These are phyloP conservation scores for Phycomyces nitens DNA, from an alignment of 192 early-diverging fungal species.

Conservation along the genomic window DNA sequence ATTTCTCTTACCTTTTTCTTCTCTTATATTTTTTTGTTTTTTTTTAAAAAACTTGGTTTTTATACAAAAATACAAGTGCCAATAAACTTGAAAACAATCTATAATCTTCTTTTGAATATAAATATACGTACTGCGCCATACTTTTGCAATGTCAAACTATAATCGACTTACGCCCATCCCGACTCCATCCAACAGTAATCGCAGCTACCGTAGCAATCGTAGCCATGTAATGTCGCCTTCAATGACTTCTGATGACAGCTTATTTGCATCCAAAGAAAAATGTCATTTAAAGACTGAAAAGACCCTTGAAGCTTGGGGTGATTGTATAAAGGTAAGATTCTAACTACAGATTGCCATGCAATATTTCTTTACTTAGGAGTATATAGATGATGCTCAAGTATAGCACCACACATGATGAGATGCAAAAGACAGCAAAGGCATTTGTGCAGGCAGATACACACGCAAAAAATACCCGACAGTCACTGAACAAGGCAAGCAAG, in stretches of 20 bases:
- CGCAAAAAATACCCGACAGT: conserved; percentile 2
- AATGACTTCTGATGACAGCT: not conserved
- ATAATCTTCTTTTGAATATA: too few species aligned
- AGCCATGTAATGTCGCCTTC: not conserved
- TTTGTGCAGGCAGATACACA: conserved; percentile 13
- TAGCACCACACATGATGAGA: conserved; percentile 3
- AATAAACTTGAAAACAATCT: too few species aligned
- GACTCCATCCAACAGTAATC: not conserved
- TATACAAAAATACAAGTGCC: too few species aligned
- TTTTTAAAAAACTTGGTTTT: too few species aligned
- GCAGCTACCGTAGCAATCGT: not conserved
- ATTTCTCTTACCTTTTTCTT: too few species aligned
- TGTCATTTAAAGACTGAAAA: not conserved
- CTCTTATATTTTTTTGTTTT: too few species aligned
- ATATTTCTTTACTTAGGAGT: not conserved
- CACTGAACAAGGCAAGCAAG: conserved; percentile 12
- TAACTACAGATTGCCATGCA: not conserved
- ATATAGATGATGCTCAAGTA: not conserved
- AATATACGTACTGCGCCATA: too few species aligned
- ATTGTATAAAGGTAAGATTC: not conserved
- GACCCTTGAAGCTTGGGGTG: conserved; percentile 9
- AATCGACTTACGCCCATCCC: not conserved
- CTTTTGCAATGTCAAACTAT: too few species aligned
- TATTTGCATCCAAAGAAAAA: conserved; percentile 6
- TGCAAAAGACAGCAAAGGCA: conserved; percentile 1